Percentiles rank a stretch among this genome's conserved stretches.
Evolutionary conservation across 352 stramenopile species (phyloP).

Genomic region (Pythium chondricola): DNA sequence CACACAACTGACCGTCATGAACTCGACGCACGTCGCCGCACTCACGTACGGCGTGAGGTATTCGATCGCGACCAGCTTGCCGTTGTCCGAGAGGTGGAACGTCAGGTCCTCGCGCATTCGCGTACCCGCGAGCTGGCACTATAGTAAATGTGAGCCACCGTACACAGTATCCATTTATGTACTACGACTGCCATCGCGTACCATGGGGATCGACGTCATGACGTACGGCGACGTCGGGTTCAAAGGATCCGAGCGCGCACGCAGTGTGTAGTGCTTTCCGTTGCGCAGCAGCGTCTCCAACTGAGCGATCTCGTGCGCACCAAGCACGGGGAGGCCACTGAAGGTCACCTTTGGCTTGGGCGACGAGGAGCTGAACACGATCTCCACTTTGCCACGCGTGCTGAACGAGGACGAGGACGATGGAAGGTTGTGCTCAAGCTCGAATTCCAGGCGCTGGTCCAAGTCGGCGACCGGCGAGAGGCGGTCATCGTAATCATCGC

Average conservation of each 20-base stretch:
- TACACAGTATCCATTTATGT: too few species aligned
- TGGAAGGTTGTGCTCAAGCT: conserved; percentile 58
- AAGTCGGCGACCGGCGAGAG: conserved; percentile 23
- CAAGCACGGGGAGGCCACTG: conserved; percentile 37
- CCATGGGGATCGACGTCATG: conserved; percentile 69
- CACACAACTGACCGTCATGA: conserved; percentile 34
- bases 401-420: conserved; percentile 29
- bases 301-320: conserved; percentile 33
- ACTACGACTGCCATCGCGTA: too few species aligned
- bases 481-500: conserved; percentile 56
- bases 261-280: conserved; percentile 62
- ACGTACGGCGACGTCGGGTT: conserved; percentile 63
- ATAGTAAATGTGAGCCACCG: too few species aligned
- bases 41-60: conserved; percentile 64
- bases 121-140: conserved; percentile 70
- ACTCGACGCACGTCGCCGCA: conserved; percentile 31
- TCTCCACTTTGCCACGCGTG: conserved; percentile 48
- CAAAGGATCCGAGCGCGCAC: conserved; percentile 47
- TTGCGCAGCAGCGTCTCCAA: conserved; percentile 38
- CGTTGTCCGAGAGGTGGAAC: conserved; percentile 74
- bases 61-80: conserved; percentile 76
- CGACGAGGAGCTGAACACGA: conserved; percentile 43
- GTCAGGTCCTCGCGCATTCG: conserved; percentile 74
- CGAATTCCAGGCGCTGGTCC: conserved; percentile 46
- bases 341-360: conserved; percentile 63